Evolutionary conservation across 2,329 filamentous ascomycete species (phyloP), one percentile per base, ranked within the genome.

Genomic region (Diaporthe capsici): DNA sequence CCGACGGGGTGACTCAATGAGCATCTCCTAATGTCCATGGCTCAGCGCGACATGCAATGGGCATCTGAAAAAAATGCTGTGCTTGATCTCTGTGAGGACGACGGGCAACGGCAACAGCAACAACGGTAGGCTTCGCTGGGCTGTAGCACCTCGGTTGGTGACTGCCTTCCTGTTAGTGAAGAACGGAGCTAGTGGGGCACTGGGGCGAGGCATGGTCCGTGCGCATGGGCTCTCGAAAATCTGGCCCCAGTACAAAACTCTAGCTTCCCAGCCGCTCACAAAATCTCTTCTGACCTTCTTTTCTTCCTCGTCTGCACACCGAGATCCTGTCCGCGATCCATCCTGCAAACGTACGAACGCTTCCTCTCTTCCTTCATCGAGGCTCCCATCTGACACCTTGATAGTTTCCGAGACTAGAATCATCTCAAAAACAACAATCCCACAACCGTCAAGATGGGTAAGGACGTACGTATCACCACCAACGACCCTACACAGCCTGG

Each of bases 271-370:
- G 57, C 61, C 67, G 72, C 75, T 71, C 68, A 57, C 73, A 53
- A 74, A 76, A 75, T 72, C 68, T 76, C 61, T 76, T 75, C 67
- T 65, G 55, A 47, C 57, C 58, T 75, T 74, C 73, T 73, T 76
- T 72, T 68, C 63, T 76, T 72, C 75, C 71, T 75, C 70, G 73
- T 72, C 61, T 73, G 75, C 75, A 76, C 71, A 76, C 75, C 75
- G 75, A 74, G 75, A 76, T 76, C 63, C 73, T 75, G 55, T 73
- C 65, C 72, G 75, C 75, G 75, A 76, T 76, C 75, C 75, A 76
- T 76, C 73, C 75, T 76, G 75, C 75, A 76, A 76, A 76, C 75
- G 71, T 75, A 75, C 28, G 75, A 72, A 34, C n/a, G 10, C 37
- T 37, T 53, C 25, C 42, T 55, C 53, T 39, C 47, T 37, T 57